Evolutionary conservation across 257 asterid species (phyloP).

Genomic region (Primulina eburnea): DNA sequence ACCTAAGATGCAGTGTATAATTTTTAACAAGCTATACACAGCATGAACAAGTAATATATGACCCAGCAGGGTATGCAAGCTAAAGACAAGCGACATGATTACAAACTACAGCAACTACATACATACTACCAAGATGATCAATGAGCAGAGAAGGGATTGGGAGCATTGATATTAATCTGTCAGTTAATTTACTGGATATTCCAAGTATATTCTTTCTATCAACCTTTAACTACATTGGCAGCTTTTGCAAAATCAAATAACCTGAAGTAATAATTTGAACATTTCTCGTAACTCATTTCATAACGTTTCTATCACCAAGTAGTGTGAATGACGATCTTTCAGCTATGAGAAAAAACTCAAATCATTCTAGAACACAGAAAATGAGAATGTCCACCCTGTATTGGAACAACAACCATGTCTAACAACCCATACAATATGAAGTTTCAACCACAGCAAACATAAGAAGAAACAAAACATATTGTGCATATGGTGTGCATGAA

Average conservation of each 20-base stretch:
- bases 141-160: not conserved
- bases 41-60: slow-evolving; percentile 11
- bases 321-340: not conserved
- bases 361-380: not conserved
- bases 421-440: too few relatives aligned
- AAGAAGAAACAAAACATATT: too few relatives aligned
- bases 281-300: not conserved
- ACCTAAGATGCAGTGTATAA: too few relatives aligned
- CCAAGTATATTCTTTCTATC: slow-evolving; percentile 1
- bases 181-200: slow-evolving; percentile 3
- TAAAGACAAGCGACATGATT: slow-evolving; percentile 6
- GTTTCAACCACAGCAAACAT: too few relatives aligned
- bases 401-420: not conserved
- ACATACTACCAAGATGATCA: not conserved
- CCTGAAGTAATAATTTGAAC: not conserved
- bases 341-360: not conserved
- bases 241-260: not conserved
- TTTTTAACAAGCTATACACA: not conserved
- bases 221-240: slow-evolving; percentile 3
- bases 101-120: not conserved
- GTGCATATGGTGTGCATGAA: too few relatives aligned
- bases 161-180: not conserved
- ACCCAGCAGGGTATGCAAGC: not conserved
- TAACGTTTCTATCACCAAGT: not conserved
- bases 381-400: slow-evolving; percentile 14